These are phyloP conservation scores for Botrytis medusae DNA, from an alignment of 2,329 filamentous ascomycete genomes.

Conservation along the genomic window DNA sequence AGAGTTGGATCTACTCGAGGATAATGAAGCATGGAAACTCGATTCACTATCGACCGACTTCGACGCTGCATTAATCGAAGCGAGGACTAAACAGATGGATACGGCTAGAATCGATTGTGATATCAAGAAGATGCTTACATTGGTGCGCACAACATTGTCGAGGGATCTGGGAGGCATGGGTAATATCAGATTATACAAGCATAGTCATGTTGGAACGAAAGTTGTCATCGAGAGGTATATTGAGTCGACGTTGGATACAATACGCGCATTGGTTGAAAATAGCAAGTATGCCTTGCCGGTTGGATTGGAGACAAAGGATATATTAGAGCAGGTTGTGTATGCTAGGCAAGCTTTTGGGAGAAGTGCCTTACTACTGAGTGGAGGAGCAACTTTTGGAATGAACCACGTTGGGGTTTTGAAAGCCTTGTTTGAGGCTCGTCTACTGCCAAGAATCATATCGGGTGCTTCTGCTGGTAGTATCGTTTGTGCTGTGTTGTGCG, in stretches of 20 bases:
- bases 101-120: conserved; percentile 71
- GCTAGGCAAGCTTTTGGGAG: conserved; percentile 64
- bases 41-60: conserved; percentile 53
- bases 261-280: conserved; percentile 68
- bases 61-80: conserved; percentile 66
- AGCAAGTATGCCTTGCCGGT: conserved; percentile 49
- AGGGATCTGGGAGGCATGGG: conserved; percentile 86
- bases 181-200: conserved; percentile 76
- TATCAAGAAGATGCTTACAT: conserved; percentile 72
- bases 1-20: conserved; percentile 76
- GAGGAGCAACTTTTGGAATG: conserved; percentile 71
- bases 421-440: conserved; percentile 59
- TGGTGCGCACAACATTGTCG: conserved; percentile 76
- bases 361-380: conserved; percentile 65
- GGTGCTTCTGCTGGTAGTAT: conserved; percentile 70
- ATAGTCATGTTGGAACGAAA: conserved; percentile 85
- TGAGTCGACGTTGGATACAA: conserved; percentile 71
- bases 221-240: conserved; percentile 84
- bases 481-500: conserved; percentile 64
- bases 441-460: conserved; percentile 67
- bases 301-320: conserved; percentile 53
- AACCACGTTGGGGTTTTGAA: conserved; percentile 71
- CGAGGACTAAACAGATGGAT: conserved; percentile 71
- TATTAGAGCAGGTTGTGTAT: conserved; percentile 60
- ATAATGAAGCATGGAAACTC: conserved; percentile 78